phyloP scores from a whole-genome alignment of 2,329 filamentous ascomycete genomes.

The Periconia sp. region DNA sequence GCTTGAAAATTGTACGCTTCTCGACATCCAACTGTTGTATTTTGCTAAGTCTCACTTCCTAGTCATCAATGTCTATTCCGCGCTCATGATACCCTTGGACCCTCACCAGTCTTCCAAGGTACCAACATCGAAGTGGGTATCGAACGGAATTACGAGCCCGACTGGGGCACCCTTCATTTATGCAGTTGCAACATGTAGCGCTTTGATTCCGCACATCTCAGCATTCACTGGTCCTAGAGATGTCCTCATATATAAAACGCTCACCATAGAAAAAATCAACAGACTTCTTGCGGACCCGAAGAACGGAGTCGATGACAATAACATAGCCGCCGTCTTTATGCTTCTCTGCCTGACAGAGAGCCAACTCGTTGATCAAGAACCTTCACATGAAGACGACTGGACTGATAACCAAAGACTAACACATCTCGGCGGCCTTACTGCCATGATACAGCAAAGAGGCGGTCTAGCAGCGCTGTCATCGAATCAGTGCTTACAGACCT shows the following conservation, averaged over 20 bases:
- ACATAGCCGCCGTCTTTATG: constrained; percentile 41
- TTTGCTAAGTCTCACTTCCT: constrained; percentile 12
- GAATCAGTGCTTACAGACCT: constrained; percentile 39
- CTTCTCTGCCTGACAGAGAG: constrained; percentile 40
- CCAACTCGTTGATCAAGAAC: constrained; percentile 25
- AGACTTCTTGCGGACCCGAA: constrained; percentile 27
- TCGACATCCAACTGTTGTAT: neutral
- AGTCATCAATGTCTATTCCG: constrained; percentile 30
- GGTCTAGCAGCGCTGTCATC: constrained; percentile 32
- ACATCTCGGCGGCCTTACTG: constrained; percentile 37
- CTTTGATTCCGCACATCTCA: constrained; percentile 25
- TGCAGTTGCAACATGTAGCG: constrained; percentile 33
- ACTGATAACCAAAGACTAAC: constrained; percentile 26
- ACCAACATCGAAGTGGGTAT: constrained; percentile 33
- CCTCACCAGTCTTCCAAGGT: constrained; percentile 22
- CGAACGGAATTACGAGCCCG: constrained; percentile 24
- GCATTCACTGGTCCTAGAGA: constrained; percentile 11
- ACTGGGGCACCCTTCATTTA: constrained; percentile 38
- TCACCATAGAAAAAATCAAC: constrained; percentile 36
- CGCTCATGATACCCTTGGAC: constrained; percentile 36
- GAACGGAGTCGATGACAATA: constrained; percentile 33
- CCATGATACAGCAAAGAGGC: constrained; percentile 43
- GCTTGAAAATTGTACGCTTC: constrained; percentile 36
- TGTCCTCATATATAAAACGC: constrained; percentile 32
- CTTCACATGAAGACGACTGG: constrained; percentile 21